Base-by-base conservation (phyloP, 108 stramenopile species). In the Skeletonema menzelii region DNA sequence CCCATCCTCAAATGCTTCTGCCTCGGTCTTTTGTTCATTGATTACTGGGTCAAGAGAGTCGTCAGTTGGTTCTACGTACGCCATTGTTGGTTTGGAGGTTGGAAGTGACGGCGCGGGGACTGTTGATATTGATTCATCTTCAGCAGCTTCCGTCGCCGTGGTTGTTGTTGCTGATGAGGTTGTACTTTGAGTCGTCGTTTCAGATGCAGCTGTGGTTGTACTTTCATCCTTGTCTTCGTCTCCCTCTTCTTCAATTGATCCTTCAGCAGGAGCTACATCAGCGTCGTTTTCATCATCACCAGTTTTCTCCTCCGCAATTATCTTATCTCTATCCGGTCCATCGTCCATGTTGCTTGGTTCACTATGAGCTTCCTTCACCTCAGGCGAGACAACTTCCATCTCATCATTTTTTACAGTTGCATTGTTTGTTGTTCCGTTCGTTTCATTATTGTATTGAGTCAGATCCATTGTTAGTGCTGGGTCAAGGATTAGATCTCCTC, bases 401-500 rank as follows among this genome's bases (percentile, higher is more conserved):
- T 56, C 74, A 47, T 11, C 57, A 15, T 17, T 30, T 5, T 17
- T 30, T 5, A 22, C 67, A 46, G 64, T 44, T n/a, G 66, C 14
- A 71, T 79, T 72, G 46, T 56, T 61, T 28, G 61, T 65, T 19
- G 49, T 20, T 49, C 20, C 47, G 15, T 22, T 22, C 5, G 47
- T n/a, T 24, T 53, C 49, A 53, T 53, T 22, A 53, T 53, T 53
- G 20, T 53, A 53, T 53, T 53, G 49, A n/a, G 71, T 79, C 55
- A 72, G 64, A 68, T 79, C 78, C 78, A 79, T 79, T 26, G 78
- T 79, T 27, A 79, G 20, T 0, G 42, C 57, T 12, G 78, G 78
- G 55, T 79, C 78, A 63, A 79, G 66, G 5, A 34, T 49, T 19
- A 62, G 4, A 30, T 59, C 67, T 40, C 60, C 74, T 4, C n/a